Conservation (phyloP, 495 filamentous ascomycete species). For the Letharia columbiana region DNA sequence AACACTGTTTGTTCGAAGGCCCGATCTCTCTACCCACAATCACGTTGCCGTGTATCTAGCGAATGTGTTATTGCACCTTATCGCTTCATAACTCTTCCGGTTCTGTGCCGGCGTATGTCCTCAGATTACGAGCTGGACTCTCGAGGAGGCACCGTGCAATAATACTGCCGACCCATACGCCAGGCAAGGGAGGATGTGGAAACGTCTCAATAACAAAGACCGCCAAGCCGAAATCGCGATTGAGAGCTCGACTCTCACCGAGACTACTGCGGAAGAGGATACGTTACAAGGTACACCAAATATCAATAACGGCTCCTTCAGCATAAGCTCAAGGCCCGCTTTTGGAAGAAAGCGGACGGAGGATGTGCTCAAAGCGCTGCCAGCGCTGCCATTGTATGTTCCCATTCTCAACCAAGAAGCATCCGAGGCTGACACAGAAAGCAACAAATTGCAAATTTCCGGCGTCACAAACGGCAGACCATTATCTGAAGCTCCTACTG, state of each 20-base stretch:
- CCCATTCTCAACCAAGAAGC: not conserved
- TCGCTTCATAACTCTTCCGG: not conserved
- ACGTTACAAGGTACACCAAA: constrained; percentile 25
- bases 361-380: constrained; percentile 33
- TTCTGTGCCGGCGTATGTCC: not conserved
- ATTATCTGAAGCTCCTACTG: constrained; percentile 31
- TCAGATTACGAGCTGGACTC: not conserved
- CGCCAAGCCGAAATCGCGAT: constrained; percentile 26
- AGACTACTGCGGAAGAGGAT: constrained; percentile 35
- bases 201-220: constrained; percentile 22
- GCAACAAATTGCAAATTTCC: constrained; percentile 19
- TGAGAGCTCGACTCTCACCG: constrained; percentile 38
- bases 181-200: constrained; percentile 22
- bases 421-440: not conserved
- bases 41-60: not conserved
- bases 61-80: not conserved
- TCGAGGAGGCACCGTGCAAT: not conserved
- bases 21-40: not conserved
- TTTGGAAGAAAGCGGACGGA: constrained; percentile 25
- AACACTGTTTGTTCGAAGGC: not conserved
- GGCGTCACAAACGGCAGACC: constrained; percentile 19
- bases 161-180: not conserved
- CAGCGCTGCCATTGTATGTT: constrained; percentile 38
- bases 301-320: constrained; percentile 24
- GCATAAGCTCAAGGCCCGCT: constrained; percentile 24